Conservation (phyloP, 768 basidiomycete species). For the Tricholoma flavovirens region DNA sequence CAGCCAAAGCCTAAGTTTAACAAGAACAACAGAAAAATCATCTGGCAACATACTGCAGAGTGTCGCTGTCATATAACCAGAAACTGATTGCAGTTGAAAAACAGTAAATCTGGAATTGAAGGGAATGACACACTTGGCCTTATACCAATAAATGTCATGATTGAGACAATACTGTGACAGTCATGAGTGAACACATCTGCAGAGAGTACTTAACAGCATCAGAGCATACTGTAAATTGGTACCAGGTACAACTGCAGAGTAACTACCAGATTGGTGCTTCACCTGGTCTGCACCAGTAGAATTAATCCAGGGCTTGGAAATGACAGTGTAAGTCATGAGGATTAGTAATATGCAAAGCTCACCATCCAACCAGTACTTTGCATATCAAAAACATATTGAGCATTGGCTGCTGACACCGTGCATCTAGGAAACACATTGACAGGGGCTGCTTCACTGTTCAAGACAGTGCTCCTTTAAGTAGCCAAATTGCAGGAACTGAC, state of each 20-base stretch:
- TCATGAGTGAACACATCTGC: not conserved
- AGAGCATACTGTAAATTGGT: slow-evolving; percentile 42
- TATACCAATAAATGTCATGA: slow-evolving; percentile 61
- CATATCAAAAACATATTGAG: slow-evolving; percentile 55
- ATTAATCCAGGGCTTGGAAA: slow-evolving; percentile 42
- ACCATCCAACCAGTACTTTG: slow-evolving; percentile 46
- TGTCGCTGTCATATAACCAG: slow-evolving; percentile 55
- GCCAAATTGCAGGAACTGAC: not conserved
- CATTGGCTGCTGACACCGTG: slow-evolving; percentile 29
- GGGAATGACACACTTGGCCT: slow-evolving; percentile 35
- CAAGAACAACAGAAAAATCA: not conserved
- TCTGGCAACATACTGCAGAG: slow-evolving; percentile 30
- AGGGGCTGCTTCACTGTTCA: slow-evolving; percentile 47
- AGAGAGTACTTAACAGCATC: not conserved
- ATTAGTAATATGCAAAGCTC: slow-evolving; percentile 8
- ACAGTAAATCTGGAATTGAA: not conserved
- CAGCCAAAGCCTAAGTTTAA: not conserved
- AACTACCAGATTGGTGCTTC: slow-evolving; percentile 47
- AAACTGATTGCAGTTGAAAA: slow-evolving; percentile 30
- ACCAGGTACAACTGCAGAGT: slow-evolving; percentile 41
- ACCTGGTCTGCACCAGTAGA: slow-evolving; percentile 36
- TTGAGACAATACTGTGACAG: slow-evolving; percentile 48
- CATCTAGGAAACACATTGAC: slow-evolving; percentile 53
- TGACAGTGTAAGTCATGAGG: not conserved
- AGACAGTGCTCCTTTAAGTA: not conserved